phyloP scores from a whole-genome alignment of 805 yeast species.

The Wickerhamomyces kurtzmanii region DNA sequence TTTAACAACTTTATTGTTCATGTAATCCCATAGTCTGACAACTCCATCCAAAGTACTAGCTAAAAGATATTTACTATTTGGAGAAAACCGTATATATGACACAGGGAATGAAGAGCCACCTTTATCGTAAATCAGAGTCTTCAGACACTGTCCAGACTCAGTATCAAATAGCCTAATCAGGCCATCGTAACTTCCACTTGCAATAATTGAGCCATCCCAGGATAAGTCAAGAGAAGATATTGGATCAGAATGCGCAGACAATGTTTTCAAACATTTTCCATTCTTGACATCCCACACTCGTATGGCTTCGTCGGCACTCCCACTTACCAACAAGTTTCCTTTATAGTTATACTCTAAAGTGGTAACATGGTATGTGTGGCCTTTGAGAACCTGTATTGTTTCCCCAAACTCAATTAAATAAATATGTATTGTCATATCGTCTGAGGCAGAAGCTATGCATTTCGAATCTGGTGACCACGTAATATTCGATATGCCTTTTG shows the following conservation, averaged over 20 bases:
- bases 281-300: constrained; percentile 78
- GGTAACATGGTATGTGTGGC: constrained; percentile 82
- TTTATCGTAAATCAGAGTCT: constrained; percentile 77
- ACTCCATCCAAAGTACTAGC: constrained; percentile 77
- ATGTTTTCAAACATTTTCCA: constrained; percentile 63
- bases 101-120: constrained; percentile 74
- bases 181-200: constrained; percentile 88
- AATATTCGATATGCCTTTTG: constrained; percentile 63
- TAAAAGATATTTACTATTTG: constrained; percentile 70
- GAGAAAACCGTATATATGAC: constrained; percentile 60
- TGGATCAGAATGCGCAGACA: constrained; percentile 92
- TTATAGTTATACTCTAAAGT: constrained; percentile 58
- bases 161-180: constrained; percentile 81
- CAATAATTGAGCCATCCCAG: constrained; percentile 72
- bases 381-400: constrained; percentile 33
- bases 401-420: constrained; percentile 52
- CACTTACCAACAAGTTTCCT: constrained; percentile 73
- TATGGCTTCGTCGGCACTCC: constrained; percentile 86
- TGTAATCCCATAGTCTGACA: constrained; percentile 78
- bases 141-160: constrained; percentile 82
- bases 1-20: constrained; percentile 70
- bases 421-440: constrained; percentile 70
- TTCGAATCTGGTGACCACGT: constrained; percentile 69
- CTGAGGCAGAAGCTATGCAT: constrained; percentile 76
- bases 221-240: constrained; percentile 68